phyloP scores from a whole-genome alignment of 352 stramenopile species.

The Globisporangium cylindrosporum region DNA sequence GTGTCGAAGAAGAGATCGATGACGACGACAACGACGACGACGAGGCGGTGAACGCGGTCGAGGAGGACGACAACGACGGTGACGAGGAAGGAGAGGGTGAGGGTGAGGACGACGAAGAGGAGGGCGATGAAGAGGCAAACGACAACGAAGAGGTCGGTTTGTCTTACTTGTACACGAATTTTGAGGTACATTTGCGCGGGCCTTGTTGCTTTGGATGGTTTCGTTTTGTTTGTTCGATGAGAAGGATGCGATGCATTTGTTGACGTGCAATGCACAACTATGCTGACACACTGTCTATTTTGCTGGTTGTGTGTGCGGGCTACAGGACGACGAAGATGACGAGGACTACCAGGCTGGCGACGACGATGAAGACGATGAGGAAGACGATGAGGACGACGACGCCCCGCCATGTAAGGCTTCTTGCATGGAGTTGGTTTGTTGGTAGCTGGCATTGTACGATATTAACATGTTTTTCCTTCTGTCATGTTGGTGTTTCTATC shows the following conservation, averaged over 20 bases:
- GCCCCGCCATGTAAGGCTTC: constrained; percentile 35
- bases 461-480: neutral
- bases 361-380: constrained; percentile 37
- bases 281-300: neutral
- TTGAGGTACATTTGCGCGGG: constrained; percentile 31
- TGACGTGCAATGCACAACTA: neutral
- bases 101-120: too few relatives aligned
- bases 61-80: constrained; percentile 17
- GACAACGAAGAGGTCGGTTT: constrained; percentile 50
- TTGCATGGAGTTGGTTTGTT: too few relatives aligned
- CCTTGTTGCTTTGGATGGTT: neutral
- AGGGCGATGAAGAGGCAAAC: constrained; percentile 16
- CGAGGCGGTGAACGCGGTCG: neutral
- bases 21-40: constrained; percentile 29
- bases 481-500: neutral
- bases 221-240: too few relatives aligned
- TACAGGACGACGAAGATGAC: constrained; percentile 34
- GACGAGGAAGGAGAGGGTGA: constrained; percentile 6
- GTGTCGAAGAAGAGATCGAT: constrained; percentile 21
- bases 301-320: constrained; percentile 2
- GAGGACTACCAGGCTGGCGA: constrained; percentile 37
- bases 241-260: neutral
- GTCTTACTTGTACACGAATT: constrained; percentile 65
- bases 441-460: neutral
- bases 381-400: constrained; percentile 30